These are phyloP conservation scores for Stemphylium vesicarium DNA, from an alignment of 2,329 filamentous ascomycete species.

Conservation along the genomic window DNA sequence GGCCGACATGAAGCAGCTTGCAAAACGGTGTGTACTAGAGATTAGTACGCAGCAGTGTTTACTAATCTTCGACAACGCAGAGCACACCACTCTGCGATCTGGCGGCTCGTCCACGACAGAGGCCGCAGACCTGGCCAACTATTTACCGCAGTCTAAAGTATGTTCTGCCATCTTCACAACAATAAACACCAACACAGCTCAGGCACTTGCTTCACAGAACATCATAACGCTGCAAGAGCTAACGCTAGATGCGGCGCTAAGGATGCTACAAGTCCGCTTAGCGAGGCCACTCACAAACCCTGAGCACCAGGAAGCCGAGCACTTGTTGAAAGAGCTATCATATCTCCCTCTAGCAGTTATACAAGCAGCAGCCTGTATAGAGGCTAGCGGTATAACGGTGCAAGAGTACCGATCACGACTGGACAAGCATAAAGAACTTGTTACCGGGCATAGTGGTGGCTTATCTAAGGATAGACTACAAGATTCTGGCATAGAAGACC, in stretches of 20 bases:
- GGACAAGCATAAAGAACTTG: neutral
- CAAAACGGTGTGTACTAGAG: constrained; percentile 17
- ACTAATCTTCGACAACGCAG: constrained; percentile 33
- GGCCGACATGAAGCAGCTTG: constrained; percentile 24
- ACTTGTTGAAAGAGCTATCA: constrained; percentile 23
- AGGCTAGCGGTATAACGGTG: constrained; percentile 12
- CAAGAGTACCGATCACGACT: constrained; percentile 20
- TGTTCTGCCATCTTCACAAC: constrained; percentile 28
- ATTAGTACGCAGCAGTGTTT: constrained; percentile 8
- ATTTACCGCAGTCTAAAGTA: constrained; percentile 19
- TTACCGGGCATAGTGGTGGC: constrained; percentile 33
- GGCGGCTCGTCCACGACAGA: constrained; percentile 13
- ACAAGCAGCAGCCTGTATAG: constrained; percentile 27
- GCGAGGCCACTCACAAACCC: constrained; percentile 1
- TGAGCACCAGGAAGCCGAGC: constrained; percentile 18
- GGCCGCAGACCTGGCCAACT: constrained; percentile 16
- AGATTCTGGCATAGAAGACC: constrained; percentile 39
- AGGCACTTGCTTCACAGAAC: constrained; percentile 21
- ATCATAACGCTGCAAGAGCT: constrained; percentile 22
- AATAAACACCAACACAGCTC: constrained; percentile 14
- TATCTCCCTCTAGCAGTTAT: constrained; percentile 28
- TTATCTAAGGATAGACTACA: constrained; percentile 40
- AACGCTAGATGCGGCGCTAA: constrained; percentile 19
- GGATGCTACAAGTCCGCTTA: constrained; percentile 26
- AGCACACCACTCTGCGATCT: constrained; percentile 26